Percentiles rank a stretch among this genome's conserved stretches.
Evolutionary conservation across 495 filamentous ascomycete genomes (phyloP).

Genomic region (Penicillium longicatenatum): DNA sequence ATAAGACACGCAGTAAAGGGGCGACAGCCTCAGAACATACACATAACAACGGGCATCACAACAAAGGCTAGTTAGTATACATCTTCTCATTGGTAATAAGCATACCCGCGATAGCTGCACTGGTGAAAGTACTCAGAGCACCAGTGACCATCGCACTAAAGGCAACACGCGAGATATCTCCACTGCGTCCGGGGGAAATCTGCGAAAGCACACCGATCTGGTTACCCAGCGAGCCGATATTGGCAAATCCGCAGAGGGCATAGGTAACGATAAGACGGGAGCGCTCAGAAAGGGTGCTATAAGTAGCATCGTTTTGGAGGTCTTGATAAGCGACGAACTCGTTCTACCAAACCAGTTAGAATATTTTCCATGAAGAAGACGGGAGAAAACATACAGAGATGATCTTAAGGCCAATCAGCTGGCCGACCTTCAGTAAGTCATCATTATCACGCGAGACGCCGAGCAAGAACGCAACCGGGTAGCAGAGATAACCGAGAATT

Average conservation of each 20-base stretch:
- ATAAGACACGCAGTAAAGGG: not conserved
- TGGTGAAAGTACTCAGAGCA: conserved; percentile 76
- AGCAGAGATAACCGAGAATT: conserved; percentile 81
- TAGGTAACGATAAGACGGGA: conserved; percentile 74
- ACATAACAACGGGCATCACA: not conserved
- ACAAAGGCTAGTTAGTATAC: conserved; percentile 20
- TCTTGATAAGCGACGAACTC: conserved; percentile 64
- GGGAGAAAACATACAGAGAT: conserved; percentile 56
- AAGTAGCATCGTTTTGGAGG: conserved; percentile 48
- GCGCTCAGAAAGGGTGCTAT: conserved; percentile 61
- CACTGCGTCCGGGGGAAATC: conserved; percentile 70
- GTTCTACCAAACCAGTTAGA: conserved; percentile 41
- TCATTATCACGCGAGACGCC: conserved; percentile 76
- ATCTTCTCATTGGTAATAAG: conserved; percentile 60
- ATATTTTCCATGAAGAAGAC: not conserved
- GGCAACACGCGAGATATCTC: conserved; percentile 75
- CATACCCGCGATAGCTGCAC: conserved; percentile 78
- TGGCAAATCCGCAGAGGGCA: conserved; percentile 75
- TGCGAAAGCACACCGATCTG: conserved; percentile 86
- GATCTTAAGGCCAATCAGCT: conserved; percentile 82
- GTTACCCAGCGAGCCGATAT: conserved; percentile 78
- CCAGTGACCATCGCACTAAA: conserved; percentile 77
- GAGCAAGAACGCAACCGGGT: conserved; percentile 81
- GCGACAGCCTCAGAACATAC: no score
- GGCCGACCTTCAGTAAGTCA: conserved; percentile 65